phyloP scores from a whole-genome alignment of 352 stramenopile genomes.

The Phytophthora quininea region DNA sequence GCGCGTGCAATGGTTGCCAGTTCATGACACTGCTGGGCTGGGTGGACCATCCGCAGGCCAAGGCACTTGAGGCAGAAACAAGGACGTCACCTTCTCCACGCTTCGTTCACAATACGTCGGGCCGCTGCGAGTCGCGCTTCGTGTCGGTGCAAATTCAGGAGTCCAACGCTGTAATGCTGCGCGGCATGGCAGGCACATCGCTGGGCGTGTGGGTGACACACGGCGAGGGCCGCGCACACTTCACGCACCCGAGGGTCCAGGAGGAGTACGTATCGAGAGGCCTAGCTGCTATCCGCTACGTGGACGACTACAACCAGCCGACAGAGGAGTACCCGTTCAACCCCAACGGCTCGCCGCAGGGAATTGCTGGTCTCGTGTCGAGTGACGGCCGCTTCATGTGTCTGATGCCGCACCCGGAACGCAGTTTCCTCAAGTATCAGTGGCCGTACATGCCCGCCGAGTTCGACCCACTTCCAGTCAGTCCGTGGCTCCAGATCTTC shows the following conservation, averaged over 20 bases:
- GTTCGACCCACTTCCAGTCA: slow-evolving; percentile 74
- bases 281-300: slow-evolving; percentile 94
- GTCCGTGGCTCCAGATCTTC: slow-evolving; percentile 97
- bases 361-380: slow-evolving; percentile 96
- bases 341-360: slow-evolving; percentile 96
- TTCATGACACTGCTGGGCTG: slow-evolving; percentile 98
- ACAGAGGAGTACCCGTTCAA: slow-evolving; percentile 98
- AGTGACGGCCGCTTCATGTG: slow-evolving; percentile 96
- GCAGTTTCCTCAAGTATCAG: slow-evolving; percentile 96
- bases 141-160: slow-evolving; percentile 93
- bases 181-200: slow-evolving; percentile 95
- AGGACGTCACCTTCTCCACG: slow-evolving; percentile 72
- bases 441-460: slow-evolving; percentile 93
- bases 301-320: slow-evolving; percentile 92
- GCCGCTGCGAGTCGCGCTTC: slow-evolving; percentile 95
- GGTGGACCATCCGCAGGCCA: slow-evolving; percentile 74
- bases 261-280: slow-evolving; percentile 85
- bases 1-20: slow-evolving; percentile 99
- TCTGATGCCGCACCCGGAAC: slow-evolving; percentile 99
- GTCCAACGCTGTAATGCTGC: slow-evolving; percentile 94
- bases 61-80: slow-evolving; percentile 44
- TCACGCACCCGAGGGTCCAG: slow-evolving; percentile 90
- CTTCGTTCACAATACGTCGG: slow-evolving; percentile 97
- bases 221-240: slow-evolving; percentile 91
- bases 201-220: slow-evolving; percentile 97